Base-by-base conservation (phyloP, 192 early-diverging fungal species). In the Backusella mclennaniae region DNA sequence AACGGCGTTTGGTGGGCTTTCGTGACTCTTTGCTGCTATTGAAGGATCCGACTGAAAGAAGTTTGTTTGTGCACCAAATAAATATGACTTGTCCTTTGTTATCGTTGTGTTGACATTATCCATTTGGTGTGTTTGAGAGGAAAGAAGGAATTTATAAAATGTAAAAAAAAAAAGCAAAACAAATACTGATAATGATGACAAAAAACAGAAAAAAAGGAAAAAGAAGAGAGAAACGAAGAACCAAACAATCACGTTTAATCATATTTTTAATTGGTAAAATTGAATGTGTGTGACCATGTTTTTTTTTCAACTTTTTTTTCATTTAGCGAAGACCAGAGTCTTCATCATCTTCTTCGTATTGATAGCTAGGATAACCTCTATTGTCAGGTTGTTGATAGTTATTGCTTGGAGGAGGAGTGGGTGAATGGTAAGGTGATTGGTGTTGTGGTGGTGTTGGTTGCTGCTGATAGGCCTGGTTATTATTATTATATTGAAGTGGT, bases 321-420 rank as follows among this genome's bases (percentile, higher is more conserved):
- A 74, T 70, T 46, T 70, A 29, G 44, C 68, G 41, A 44, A 71
- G 31, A 46, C 49, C 41, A 63, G 26, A 35, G 12, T 35, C 67
- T 38, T 79, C 78, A 44, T 79, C 77, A 15, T 73, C 70, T 35
- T 78, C 71, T 11, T 75, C 63, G 15, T 72, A 68, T 8, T 68
- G 56, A 14, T 53, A 53, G 9, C 52, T 52, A 41, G 44, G 35
- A 29, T 35, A 52, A 52, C 52, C 15, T 7, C 14, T 21, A 53
- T 52, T 41, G 11, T 52, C 21, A 63, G 56, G 56, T 8, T 23
- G 26, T 4, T 63, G 56, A 23, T 29, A 29, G 21, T 63, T 26
- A 29, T 63, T 63, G 1, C 26, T 63, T 63, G 56, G 21, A 1
- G 56, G 21, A 31, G 66, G 21, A n/a, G 26, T 15, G 29, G 15